Evolutionary conservation across 495 filamentous ascomycete genomes (phyloP).

Genomic region (Oidiodendron maius): DNA sequence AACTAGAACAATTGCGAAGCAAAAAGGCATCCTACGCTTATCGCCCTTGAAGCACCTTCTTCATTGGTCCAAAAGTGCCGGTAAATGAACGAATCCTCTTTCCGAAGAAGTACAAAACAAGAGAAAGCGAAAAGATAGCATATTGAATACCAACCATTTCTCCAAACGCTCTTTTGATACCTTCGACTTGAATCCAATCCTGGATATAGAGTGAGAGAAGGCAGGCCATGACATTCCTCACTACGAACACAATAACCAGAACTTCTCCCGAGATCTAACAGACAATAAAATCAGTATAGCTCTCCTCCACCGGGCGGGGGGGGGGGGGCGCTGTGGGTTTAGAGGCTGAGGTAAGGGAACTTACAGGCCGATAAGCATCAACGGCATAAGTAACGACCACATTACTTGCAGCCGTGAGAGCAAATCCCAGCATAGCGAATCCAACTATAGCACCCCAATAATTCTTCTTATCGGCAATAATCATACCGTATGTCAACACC

Average conservation of each 20-base stretch:
- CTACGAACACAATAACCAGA: conserved; percentile 6
- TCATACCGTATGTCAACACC: conserved; percentile 6
- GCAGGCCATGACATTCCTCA: conserved; percentile 11
- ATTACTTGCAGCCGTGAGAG: conserved; percentile 3
- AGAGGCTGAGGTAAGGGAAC: neutral
- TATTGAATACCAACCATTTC: conserved; percentile 10
- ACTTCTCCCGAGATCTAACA: conserved; percentile 8
- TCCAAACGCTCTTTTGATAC: conserved; percentile 8
- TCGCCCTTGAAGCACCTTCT: conserved; percentile 1
- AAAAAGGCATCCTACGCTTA: too few relatives aligned
- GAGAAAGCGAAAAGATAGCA: conserved; percentile 3
- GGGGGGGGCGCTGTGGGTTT: too few relatives aligned
- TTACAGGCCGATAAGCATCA: conserved; percentile 8
- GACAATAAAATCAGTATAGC: neutral
- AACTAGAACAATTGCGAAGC: too few relatives aligned
- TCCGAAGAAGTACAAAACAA: conserved; percentile 7
- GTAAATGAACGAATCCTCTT: conserved; percentile 6
- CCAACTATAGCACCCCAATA: conserved; percentile 10
- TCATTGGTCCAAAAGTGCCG: conserved; percentile 6
- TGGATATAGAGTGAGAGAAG: conserved; percentile 6
- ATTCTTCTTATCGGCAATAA: conserved; percentile 8
- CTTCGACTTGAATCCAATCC: conserved; percentile 7
- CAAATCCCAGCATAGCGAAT: conserved; percentile 9
- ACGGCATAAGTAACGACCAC: conserved; percentile 10
- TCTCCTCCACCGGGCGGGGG: too few relatives aligned